A percentile compares a stretch with the other conserved stretches of the same genome.
These are phyloP conservation scores for Rhodotorula mucilaginosa DNA, from an alignment of 1,284 basidiomycete genomes.

Conservation along the genomic window DNA sequence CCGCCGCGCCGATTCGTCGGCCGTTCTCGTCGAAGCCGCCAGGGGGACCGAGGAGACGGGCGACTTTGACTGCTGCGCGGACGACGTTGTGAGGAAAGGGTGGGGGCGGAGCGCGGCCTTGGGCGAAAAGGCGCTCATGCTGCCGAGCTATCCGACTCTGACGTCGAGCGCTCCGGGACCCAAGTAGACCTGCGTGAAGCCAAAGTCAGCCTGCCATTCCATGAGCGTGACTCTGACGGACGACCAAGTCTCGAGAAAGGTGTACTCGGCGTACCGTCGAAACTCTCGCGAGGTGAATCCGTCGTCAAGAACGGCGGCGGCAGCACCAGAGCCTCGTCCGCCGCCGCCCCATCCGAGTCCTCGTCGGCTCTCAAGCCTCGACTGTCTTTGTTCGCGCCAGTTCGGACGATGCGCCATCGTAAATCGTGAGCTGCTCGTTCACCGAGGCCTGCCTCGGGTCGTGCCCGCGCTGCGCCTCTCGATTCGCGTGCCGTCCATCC, in stretches of 20 bases:
- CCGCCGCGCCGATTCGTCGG: not conserved
- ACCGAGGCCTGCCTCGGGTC: not conserved
- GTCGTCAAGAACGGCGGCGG: constrained; percentile 27
- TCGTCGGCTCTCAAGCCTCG: not conserved
- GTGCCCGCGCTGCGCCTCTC: not conserved
- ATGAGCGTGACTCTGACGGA: too few species aligned
- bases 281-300: constrained; percentile 8
- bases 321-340: constrained; percentile 17
- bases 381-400: not conserved
- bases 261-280: constrained; percentile 18
- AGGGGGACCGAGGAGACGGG: constrained; percentile 30
- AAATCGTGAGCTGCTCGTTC: not conserved
- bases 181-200: constrained; percentile 24
- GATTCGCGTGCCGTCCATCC: not conserved
- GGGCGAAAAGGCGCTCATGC: constrained; percentile 11
- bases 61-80: constrained; percentile 14
- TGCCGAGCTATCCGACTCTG: not conserved
- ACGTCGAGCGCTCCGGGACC: constrained; percentile 10
- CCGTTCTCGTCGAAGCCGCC: constrained; percentile 13
- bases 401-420: not conserved
- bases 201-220: not conserved
- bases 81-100: constrained; percentile 29
- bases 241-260: too few species aligned
- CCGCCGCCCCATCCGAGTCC: not conserved
- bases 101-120: constrained; percentile 30